Evolutionary conservation across 176 grass and related monocot species (phyloP), one percentile per base, ranked within the genome.

Genomic region (Carex cristatella): DNA sequence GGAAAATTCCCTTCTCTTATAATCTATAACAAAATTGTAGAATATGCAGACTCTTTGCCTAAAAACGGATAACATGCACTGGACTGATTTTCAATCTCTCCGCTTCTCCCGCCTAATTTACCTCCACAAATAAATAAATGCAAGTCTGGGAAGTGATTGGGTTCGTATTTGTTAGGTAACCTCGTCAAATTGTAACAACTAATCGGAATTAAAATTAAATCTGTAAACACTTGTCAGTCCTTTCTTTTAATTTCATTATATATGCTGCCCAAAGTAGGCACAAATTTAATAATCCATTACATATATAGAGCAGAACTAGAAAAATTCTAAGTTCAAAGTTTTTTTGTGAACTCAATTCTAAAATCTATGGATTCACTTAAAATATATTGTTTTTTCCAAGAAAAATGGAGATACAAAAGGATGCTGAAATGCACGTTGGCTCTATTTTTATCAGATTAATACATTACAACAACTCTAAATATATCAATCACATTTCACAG

Each of bases 381-480:
- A 23, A 23, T 23, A 23, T 23, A 23, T 23, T 23, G 23, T 23
- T 23, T 23, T 23, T 23, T 23, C 23, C 23, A 23, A 23, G 23
- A 23, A 23, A 23, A 23, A 23, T 23, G 23, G 23, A 23, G 23
- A 23, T 23, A 44, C 46, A 48, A 48, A 48, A 48, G 46, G 46
- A 48, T 48, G 7, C 46, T 48, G 8, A 48, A 48, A 48, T 59
- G 15, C 16, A 59, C 38, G 38, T 4, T 40, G 38, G 38, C 38
- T 40, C 38, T 40, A 40, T 46, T 78, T 57, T 12, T 33, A 33
- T 58, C 30, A 53, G 81, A 83, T 83, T 83, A 65, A 33, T 53
- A 83, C 81, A 32, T 65, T 66, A 69, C 60, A 83, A 44, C 81
- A 65, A 83, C 62, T 83, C 14, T 7, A 2, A 83, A 83, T 3